Evolutionary conservation across 2,329 filamentous ascomycete species (phyloP).

Genomic region (Xylariales sp.): DNA sequence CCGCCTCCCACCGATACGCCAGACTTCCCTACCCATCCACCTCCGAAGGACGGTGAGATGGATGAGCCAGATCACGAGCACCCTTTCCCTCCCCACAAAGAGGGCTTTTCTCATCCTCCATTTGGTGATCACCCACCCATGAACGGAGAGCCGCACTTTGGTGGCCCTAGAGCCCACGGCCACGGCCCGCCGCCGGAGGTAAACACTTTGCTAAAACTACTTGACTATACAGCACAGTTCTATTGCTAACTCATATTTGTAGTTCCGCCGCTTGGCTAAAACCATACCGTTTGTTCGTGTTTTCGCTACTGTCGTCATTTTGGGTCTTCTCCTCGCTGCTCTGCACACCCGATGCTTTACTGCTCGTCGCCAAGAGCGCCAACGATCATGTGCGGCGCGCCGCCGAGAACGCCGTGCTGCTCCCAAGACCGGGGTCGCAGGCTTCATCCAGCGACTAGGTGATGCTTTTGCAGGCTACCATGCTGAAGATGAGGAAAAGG

Average conservation of each 20-base stretch:
- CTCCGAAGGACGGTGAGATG: too few species aligned
- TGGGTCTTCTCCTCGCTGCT: constrained; percentile 19
- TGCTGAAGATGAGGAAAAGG: constrained; percentile 30
- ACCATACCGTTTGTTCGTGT: constrained; percentile 11
- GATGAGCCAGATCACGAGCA: constrained; percentile 1
- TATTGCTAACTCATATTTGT: too few species aligned
- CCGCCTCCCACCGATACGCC: too few species aligned
- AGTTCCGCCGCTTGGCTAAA: constrained; percentile 8
- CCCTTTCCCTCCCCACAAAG: not conserved
- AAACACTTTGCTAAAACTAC: too few species aligned
- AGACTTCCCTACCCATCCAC: too few species aligned
- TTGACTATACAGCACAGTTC: too few species aligned
- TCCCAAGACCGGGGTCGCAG: constrained; percentile 19
- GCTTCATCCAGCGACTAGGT: constrained; percentile 24
- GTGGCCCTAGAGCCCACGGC: not conserved
- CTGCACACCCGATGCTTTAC: constrained; percentile 21
- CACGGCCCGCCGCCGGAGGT: too few species aligned
- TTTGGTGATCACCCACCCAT: not conserved
- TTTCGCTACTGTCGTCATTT: constrained; percentile 14
- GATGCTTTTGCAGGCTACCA: constrained; percentile 14
- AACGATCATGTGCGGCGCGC: constrained; percentile 13
- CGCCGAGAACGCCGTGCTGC: constrained; percentile 8
- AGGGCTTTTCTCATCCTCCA: constrained; percentile 6
- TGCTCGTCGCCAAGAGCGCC: constrained; percentile 18
- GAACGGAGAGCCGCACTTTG: not conserved